These are phyloP conservation scores for Malassezia obtusa DNA, from an alignment of 1,284 basidiomycete species.

Conservation along the genomic window DNA sequence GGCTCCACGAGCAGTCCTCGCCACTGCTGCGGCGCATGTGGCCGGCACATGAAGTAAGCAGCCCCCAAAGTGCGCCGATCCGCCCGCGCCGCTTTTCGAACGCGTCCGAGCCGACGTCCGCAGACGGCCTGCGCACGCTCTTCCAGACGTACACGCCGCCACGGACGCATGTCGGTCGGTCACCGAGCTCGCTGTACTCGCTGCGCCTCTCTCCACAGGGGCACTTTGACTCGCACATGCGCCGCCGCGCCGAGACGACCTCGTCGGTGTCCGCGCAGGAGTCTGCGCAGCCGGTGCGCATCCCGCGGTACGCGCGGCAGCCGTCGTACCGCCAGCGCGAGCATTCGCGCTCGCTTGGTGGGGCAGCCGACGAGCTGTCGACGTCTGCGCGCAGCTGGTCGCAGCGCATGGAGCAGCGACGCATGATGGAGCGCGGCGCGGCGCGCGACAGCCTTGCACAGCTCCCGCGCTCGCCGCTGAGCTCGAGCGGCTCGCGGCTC, in stretches of 20 bases:
- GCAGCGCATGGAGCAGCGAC: conserved; percentile 10
- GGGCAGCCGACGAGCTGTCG: background rate
- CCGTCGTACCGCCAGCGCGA: conserved; percentile 11
- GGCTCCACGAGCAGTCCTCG: too few relatives aligned
- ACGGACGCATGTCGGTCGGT: background rate
- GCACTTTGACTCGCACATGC: conserved; percentile 11
- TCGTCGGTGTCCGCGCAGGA: background rate
- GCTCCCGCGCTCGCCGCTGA: background rate
- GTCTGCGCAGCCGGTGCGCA: conserved; percentile 4
- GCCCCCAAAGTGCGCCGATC: background rate
- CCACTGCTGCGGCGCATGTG: conserved; percentile 2
- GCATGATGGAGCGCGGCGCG: conserved; percentile 5
- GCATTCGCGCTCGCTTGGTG: conserved; percentile 1
- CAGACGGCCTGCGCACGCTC: conserved; percentile 7
- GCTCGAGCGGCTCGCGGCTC: conserved; percentile 7
- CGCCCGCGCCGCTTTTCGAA: background rate
- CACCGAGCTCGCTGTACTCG: conserved; percentile 9
- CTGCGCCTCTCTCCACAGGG: conserved; percentile 3
- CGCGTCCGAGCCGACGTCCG: background rate
- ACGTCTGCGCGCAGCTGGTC: conserved; percentile 10
- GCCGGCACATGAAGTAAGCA: background rate
- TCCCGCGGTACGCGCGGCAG: conserved; percentile 13
- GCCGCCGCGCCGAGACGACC: background rate
- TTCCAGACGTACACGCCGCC: conserved; percentile 1
- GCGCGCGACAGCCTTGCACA: background rate